Evolutionary conservation across 208 protist genomes (phyloP), one percentile per base, ranked within the genome.

Genomic region (Trypanosoma melophagium): DNA sequence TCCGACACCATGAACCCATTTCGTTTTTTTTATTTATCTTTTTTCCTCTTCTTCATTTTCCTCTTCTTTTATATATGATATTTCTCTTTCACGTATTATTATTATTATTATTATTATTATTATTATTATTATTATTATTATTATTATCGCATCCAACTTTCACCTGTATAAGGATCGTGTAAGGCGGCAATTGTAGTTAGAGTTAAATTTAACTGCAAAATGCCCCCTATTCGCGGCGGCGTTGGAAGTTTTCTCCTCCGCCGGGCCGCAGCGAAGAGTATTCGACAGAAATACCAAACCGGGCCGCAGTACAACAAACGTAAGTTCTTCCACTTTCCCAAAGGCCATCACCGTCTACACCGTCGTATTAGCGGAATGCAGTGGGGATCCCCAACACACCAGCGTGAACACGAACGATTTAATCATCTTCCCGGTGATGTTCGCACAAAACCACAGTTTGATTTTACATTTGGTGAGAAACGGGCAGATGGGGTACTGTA

Each of bases 251-350:
- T 94, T 58, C 72, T 94, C 13, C 72, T 92, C 25, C 85, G 86
- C 60, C 80, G 84, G 9, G 57, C 83, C 0, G 83, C 89, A 0
- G 69, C 74, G 8, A 92, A 89, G 66, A 90, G 81, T 55, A 66
- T 90, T 35, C 77, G 85, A 12, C 89, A 94, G 62, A 79, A 75
- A 42, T 78, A 94, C 76, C 70, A 80, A 31, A 94, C 89, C 8
- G 89, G 89, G 0, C 89, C 89, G 40, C 85, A 92, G 67, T 90
- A 80, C 66, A 68, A 89, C 70, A 92, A 89, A 50, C 77, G 89
- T 21, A 94, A 94, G 51, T 76, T 71, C 24, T 94, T 94, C 40
- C 62, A 75, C 22, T 86, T 92, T 52, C 81, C 77, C 1, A 76
- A 74, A n/a, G 84, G 82, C 8, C 22, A 77, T 38, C 89, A 94